Conservation (phyloP, 306 rosid genomes). For the Citrullus amarus region DNA sequence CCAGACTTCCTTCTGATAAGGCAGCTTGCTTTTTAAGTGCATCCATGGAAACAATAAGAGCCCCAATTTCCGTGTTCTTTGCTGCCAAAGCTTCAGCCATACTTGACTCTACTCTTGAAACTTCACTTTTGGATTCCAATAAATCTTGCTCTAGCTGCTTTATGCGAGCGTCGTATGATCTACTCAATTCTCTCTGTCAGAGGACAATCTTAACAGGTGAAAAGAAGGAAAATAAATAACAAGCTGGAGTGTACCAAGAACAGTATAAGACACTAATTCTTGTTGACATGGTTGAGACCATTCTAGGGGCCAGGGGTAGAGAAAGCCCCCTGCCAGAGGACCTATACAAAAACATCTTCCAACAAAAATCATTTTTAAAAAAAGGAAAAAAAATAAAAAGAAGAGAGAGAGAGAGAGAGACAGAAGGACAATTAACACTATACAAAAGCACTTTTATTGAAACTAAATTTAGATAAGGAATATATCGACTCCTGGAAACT, state of each 20-base stretch:
- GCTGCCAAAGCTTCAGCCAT: slow-evolving; percentile 91
- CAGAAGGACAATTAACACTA: not conserved
- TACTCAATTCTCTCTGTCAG: slow-evolving; percentile 82
- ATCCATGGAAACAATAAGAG: slow-evolving; percentile 68
- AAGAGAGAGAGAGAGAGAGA: too few relatives aligned
- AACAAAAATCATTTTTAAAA: not conserved
- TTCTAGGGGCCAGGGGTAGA: not conserved
- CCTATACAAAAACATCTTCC: not conserved
- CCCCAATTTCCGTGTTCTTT: slow-evolving; percentile 87
- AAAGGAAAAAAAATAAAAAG: not conserved
- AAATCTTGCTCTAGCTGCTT: slow-evolving; percentile 67
- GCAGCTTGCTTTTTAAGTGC: slow-evolving; percentile 84
- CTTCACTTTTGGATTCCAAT: slow-evolving; percentile 67
- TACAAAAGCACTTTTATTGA: not conserved
- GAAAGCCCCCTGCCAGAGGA: not conserved
- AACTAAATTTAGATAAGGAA: not conserved
- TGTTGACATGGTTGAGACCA: not conserved
- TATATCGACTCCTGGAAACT: not conserved
- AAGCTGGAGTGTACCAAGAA: not conserved
- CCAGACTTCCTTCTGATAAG: slow-evolving; percentile 79
- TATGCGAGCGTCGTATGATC: slow-evolving; percentile 78
- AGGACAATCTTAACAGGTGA: slow-evolving; percentile 11
- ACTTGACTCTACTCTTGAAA: slow-evolving; percentile 68
- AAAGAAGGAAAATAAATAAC: not conserved
- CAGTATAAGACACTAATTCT: not conserved